Conservation (phyloP, 305 asterid genomes). For the Caryopteris hybrid region DNA sequence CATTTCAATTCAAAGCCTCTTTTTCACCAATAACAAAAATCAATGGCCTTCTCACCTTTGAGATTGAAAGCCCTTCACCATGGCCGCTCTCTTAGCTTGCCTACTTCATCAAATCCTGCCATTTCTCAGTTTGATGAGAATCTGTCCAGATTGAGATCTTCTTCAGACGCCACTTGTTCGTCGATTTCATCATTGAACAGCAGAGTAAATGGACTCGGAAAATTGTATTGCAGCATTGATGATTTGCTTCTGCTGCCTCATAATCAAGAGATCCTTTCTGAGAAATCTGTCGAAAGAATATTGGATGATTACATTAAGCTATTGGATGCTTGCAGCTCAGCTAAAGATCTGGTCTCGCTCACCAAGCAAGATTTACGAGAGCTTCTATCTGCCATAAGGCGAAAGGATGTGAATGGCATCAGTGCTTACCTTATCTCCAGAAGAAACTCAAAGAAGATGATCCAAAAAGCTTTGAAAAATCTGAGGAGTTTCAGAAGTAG, state of each 20-base stretch:
- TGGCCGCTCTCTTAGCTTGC: constrained; percentile 17
- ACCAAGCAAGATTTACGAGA: constrained; percentile 15
- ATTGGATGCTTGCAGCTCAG: constrained; percentile 25
- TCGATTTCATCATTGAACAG: constrained; percentile 6
- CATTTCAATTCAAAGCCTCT: background rate
- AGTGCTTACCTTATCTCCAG: constrained; percentile 12
- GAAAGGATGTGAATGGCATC: constrained; percentile 20
- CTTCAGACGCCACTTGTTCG: constrained; percentile 11
- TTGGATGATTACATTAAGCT: constrained; percentile 20
- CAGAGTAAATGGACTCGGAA: background rate
- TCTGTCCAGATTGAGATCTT: constrained; percentile 15
- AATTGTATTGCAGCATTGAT: constrained; percentile 7
- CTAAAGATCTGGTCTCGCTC: constrained; percentile 17
- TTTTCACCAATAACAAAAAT: background rate
- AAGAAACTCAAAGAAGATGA: constrained; percentile 20
- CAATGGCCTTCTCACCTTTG: constrained; percentile 12
- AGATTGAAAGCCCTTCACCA: constrained; percentile 10
- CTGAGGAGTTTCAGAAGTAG: background rate
- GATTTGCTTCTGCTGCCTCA: background rate
- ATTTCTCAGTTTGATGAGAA: constrained; percentile 2
- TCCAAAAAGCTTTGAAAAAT: constrained; percentile 21
- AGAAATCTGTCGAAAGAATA: constrained; percentile 16
- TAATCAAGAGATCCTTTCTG: constrained; percentile 5
- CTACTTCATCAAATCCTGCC: background rate
- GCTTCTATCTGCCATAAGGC: constrained; percentile 24